phyloP scores from a whole-genome alignment of 2,329 filamentous ascomycete species.

The Neospermospora avenae region DNA sequence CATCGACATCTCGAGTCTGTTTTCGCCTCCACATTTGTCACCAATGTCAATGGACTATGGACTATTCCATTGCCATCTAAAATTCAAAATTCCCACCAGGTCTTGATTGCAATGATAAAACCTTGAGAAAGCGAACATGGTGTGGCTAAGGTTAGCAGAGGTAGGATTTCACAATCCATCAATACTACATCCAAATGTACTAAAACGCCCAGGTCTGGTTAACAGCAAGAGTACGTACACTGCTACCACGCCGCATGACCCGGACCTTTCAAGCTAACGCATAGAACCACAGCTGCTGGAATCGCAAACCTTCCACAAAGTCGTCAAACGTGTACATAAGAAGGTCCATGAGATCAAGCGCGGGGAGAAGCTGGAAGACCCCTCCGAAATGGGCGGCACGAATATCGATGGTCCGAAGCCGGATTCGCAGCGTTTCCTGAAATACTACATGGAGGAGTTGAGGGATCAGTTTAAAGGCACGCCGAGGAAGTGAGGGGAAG shows the following conservation, averaged over 20 bases:
- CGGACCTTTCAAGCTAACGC: background rate
- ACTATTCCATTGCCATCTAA: constrained; percentile 4
- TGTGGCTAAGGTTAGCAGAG: constrained; percentile 8
- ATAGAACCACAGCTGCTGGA: constrained; percentile 43
- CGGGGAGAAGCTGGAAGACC: constrained; percentile 41
- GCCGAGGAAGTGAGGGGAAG: constrained; percentile 24
- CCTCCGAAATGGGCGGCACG: constrained; percentile 46
- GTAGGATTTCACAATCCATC: background rate
- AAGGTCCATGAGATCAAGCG: constrained; percentile 38
- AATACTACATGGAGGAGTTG: constrained; percentile 52
- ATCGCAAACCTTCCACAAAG: constrained; percentile 52
- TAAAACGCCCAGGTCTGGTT: constrained; percentile 25
- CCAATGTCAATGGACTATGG: background rate
- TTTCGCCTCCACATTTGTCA: constrained; percentile 1
- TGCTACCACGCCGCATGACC: no score
- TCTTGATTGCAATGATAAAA: constrained; percentile 13
- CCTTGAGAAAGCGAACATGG: background rate
- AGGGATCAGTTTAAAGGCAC: constrained; percentile 42
- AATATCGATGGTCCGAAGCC: constrained; percentile 39
- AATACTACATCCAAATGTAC: background rate
- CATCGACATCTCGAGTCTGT: background rate
- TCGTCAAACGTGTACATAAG: constrained; percentile 47
- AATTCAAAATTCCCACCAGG: constrained; percentile 3
- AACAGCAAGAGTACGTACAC: constrained; percentile 23
- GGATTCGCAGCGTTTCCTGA: constrained; percentile 38